These are phyloP conservation scores for Vaccinium vitisidaea DNA, from an alignment of 148 eudicot genomes.

Conservation along the genomic window DNA sequence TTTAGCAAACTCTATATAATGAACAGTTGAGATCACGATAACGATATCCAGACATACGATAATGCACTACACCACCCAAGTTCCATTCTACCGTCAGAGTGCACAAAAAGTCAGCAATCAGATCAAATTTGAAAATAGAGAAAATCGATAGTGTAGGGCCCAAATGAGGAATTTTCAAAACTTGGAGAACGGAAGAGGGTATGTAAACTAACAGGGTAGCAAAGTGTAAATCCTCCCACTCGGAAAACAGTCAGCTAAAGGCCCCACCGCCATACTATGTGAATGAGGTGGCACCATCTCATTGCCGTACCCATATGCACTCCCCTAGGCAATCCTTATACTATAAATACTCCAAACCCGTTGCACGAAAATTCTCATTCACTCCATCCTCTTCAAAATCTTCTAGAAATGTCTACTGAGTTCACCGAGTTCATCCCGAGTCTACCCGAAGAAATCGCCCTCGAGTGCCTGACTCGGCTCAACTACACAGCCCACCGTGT, in stretches of 20 bases:
- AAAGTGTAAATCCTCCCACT: not conserved
- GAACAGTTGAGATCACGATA: no score
- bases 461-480: conserved; percentile 59
- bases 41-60: no score
- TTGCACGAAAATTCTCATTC: not conserved
- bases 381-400: not conserved
- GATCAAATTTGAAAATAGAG: not conserved
- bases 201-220: not conserved
- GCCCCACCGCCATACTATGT: not conserved
- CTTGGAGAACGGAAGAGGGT: not conserved
- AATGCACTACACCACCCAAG: no score
- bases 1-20: no score
- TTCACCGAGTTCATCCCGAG: conserved; percentile 57
- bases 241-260: not conserved
- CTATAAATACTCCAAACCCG: not conserved
- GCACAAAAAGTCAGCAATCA: no score
- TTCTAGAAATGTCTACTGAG: conserved; percentile 14
- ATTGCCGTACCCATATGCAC: not conserved
- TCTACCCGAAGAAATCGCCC: conserved; percentile 64
- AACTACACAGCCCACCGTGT: conserved; percentile 40
- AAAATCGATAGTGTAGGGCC: not conserved
- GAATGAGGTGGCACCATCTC: not conserved
- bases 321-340: not conserved
- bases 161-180: not conserved
- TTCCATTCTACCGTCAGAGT: no score